A percentile compares a stretch with the other conserved stretches of the same genome.
phyloP scores from a whole-genome alignment of 306 rosid genomes.

The Castanospermum australe region DNA sequence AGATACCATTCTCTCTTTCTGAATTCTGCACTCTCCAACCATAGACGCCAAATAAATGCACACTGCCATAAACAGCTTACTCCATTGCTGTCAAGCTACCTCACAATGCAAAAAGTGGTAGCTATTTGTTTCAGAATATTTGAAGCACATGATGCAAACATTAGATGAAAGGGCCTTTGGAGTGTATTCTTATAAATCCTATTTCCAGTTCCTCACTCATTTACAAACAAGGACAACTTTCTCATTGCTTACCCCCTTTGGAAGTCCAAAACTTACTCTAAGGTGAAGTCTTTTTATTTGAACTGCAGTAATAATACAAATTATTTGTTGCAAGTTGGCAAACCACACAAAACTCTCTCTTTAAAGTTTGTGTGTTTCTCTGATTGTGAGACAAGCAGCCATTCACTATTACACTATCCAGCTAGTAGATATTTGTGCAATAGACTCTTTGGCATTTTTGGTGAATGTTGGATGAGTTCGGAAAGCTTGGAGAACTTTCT shows the following conservation, averaged over 20 bases:
- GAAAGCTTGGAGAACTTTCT: neutral
- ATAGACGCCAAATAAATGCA: constrained; percentile 8
- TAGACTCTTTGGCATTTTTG: neutral
- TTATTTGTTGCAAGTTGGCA: neutral
- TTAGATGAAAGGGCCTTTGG: too few relatives aligned
- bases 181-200: neutral
- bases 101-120: neutral
- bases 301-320: neutral
- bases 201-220: too few relatives aligned
- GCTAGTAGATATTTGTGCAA: neutral
- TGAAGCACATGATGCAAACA: neutral
- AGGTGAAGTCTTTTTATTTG: neutral
- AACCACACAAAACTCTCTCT: neutral
- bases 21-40: too few relatives aligned
- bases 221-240: constrained; percentile 6
- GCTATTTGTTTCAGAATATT: neutral
- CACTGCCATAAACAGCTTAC: neutral
- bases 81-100: neutral
- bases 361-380: neutral
- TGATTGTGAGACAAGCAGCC: neutral
- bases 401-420: neutral
- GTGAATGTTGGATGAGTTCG: neutral
- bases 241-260: neutral
- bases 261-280: neutral
- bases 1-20: too few relatives aligned